phyloP scores from a whole-genome alignment of 2,329 filamentous ascomycete genomes.

The Aureobasidium mangrovei region DNA sequence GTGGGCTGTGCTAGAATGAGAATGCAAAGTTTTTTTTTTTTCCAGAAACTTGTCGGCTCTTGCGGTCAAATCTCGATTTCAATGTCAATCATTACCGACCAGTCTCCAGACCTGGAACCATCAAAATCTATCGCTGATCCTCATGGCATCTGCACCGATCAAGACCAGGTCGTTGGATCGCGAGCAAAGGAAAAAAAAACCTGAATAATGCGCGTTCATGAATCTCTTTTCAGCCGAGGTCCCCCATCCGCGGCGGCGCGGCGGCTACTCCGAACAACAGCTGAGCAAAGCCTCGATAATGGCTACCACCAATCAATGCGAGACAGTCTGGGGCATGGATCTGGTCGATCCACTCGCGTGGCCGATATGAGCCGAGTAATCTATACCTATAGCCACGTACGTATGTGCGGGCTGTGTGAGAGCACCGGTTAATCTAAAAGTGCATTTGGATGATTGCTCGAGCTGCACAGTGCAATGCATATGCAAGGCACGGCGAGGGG shows the following conservation, averaged over 20 bases:
- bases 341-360: background rate
- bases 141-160: background rate
- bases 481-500: background rate
- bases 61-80: too few relatives aligned
- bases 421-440: background rate
- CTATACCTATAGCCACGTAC: background rate
- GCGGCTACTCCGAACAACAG: background rate
- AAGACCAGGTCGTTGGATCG: slow-evolving; percentile 5
- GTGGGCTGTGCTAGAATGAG: too few relatives aligned
- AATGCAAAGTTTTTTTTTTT: too few relatives aligned
- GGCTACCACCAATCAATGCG: background rate
- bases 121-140: background rate
- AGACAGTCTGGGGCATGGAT: background rate
- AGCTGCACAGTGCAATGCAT: background rate
- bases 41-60: too few relatives aligned
- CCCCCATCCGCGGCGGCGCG: background rate
- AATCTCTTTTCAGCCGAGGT: background rate
- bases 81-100: too few relatives aligned
- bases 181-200: background rate
- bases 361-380: too few relatives aligned
- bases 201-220: background rate
- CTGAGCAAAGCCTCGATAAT: background rate
- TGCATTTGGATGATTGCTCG: background rate
- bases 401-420: background rate
- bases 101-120: too few relatives aligned